Base-by-base conservation (phyloP, 495 filamentous ascomycete genomes). In the Lasiosphaeria hispida region DNA sequence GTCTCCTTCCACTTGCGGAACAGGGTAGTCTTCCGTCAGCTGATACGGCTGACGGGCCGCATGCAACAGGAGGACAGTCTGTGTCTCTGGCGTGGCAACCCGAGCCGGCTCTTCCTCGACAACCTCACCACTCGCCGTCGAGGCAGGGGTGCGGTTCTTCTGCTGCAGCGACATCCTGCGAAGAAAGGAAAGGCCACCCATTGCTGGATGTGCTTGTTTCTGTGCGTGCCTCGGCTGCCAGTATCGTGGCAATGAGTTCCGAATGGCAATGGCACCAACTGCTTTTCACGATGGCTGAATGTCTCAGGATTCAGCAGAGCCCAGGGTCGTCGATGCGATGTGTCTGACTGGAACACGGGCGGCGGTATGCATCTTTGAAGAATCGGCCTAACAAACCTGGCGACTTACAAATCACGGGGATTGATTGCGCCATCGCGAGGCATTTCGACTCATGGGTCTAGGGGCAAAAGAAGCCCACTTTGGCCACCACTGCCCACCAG, bases 1-100 rank as follows among this genome's bases (percentile, higher is more conserved):
- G 69, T 60, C 43, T 71, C 66, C 58, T 7, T 59, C 10, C 4
- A 67, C 37, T 1, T 67, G 64, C 13, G 84, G 83, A 36, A 86
- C 72, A 19, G 70, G 67, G 63, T 85, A 79, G 55, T 80, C 69
- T 11, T 66, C 58, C 0, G 64, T 71, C 51, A 76, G 53, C 36
- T 67, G 35, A 58, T 81, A 80, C 49, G 65, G 71, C 56, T 79
- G 74, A 23, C 69, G 64, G 18, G 72, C 72, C 9, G 59, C 76
- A 57, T 78, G 74, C 19, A 80, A 57, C 19, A 80, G 58, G 13
- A 81, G 62, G 8, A 76, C 72, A 7, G 73, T 71, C 55, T 82
- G 79, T 38, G 64, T 68, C 43, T 63, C 53, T 13, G 64, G 67
- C 0, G 44, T 35, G 0, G 43, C 13, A 15, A 55, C 19, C 3